phyloP scores from a whole-genome alignment of 352 stramenopile genomes.

The Globisporangium iwayamae region DNA sequence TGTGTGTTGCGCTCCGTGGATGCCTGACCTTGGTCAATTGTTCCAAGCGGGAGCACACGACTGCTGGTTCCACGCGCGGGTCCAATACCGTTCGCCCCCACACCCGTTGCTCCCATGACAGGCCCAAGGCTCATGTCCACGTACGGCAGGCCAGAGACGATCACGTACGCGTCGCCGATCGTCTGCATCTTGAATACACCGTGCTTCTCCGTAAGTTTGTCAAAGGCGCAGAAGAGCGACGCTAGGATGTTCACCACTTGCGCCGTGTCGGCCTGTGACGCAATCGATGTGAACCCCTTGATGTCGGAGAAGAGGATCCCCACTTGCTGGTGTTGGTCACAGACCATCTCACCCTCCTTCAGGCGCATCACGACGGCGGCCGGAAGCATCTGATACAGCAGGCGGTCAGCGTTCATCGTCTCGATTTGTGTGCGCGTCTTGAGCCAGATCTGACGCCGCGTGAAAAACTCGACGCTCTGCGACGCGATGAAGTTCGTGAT shows the following conservation, averaged over 20 bases:
- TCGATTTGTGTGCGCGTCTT: slow-evolving; percentile 80
- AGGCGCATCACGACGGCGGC: slow-evolving; percentile 79
- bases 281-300: slow-evolving; percentile 91
- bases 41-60: slow-evolving; percentile 45
- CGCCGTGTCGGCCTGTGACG: slow-evolving; percentile 69
- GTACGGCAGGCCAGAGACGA: slow-evolving; percentile 82
- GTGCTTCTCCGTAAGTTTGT: slow-evolving; percentile 91
- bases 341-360: slow-evolving; percentile 82
- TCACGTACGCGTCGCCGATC: slow-evolving; percentile 92
- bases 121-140: slow-evolving; percentile 80
- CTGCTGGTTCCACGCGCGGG: slow-evolving; percentile 29
- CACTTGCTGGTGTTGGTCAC: slow-evolving; percentile 83
- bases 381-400: slow-evolving; percentile 87
- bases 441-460: slow-evolving; percentile 78
- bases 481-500: slow-evolving; percentile 82
- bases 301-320: slow-evolving; percentile 91
- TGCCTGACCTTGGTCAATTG: slow-evolving; percentile 14
- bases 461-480: slow-evolving; percentile 80
- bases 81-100: slow-evolving; percentile 7
- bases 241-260: slow-evolving; percentile 91
- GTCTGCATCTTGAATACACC: slow-evolving; percentile 93
- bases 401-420: slow-evolving; percentile 76
- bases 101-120: slow-evolving; percentile 26
- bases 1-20: slow-evolving; percentile 17
- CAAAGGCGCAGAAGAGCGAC: slow-evolving; percentile 90